Conservation (phyloP, 371 early-diverging fungal species). For the Mortierella sp. region DNA sequence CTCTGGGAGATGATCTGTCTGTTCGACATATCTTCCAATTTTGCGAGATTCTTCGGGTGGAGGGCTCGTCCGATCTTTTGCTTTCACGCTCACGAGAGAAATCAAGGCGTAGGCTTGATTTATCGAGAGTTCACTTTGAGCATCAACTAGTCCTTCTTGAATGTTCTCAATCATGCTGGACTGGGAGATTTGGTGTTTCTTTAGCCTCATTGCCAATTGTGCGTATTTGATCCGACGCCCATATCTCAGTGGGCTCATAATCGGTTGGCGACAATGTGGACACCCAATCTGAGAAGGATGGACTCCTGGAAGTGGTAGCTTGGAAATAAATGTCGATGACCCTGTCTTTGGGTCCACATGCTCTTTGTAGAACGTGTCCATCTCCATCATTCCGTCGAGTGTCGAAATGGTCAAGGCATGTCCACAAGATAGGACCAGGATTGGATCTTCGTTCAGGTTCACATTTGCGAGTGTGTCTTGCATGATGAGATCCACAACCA, state of each 20-base stretch:
- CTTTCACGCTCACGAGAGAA: neutral
- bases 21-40: slow-evolving; percentile 8
- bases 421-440: slow-evolving; percentile 54
- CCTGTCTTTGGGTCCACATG: neutral
- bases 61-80: neutral
- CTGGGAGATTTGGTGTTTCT: slow-evolving; percentile 1
- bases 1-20: slow-evolving; percentile 4
- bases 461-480: slow-evolving; percentile 21
- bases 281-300: neutral
- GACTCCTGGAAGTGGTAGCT: slow-evolving; percentile 4
- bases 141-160: neutral
- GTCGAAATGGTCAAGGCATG: slow-evolving; percentile 54
- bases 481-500: slow-evolving; percentile 50
- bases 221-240: slow-evolving; percentile 18
- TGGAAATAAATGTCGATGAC: neutral
- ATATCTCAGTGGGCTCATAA: slow-evolving; percentile 10
- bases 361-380: slow-evolving; percentile 37
- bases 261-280: slow-evolving; percentile 3
- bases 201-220: slow-evolving; percentile 1
- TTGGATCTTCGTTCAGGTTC: slow-evolving; percentile 49
- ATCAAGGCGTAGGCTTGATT: neutral
- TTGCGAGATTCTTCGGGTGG: neutral
- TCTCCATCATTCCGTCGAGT: slow-evolving; percentile 50
- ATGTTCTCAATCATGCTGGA: neutral
- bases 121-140: neutral